Evolutionary conservation across 2,329 filamentous ascomycete species (phyloP).

Genomic region (Aureobasidium melanogenum): DNA sequence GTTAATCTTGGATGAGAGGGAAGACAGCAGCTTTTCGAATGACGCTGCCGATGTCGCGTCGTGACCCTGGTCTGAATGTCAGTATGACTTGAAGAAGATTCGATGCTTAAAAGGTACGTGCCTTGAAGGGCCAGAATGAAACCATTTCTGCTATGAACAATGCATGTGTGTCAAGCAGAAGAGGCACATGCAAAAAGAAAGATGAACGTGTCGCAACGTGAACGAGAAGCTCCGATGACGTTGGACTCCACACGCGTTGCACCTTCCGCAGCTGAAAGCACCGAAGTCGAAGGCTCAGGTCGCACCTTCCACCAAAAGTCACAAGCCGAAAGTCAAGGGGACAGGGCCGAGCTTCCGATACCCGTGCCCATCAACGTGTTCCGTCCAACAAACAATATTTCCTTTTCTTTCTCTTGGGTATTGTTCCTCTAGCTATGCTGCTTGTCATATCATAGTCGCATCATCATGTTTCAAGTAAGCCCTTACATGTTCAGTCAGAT

Average conservation of each 20-base stretch:
- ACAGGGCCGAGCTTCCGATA: neutral
- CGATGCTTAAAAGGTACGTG: constrained; percentile 30
- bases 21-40: constrained; percentile 84
- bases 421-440: neutral
- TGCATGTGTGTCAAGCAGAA: neutral
- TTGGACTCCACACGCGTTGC: neutral
- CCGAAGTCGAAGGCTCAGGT: neutral
- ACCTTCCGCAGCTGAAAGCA: neutral
- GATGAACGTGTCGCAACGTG: neutral
- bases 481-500: neutral
- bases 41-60: constrained; percentile 75
- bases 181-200: neutral
- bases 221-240: neutral
- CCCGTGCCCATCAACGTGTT: neutral
- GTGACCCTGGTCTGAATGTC: constrained; percentile 49
- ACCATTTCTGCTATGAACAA: constrained; percentile 50
- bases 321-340: neutral
- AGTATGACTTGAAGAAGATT: neutral
- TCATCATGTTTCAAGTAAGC: constrained; percentile 9
- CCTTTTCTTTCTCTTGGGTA: neutral
- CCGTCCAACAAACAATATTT: neutral
- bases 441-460: neutral
- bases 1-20: constrained; percentile 73
- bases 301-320: too few relatives aligned
- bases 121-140: constrained; percentile 78